phyloP scores from a whole-genome alignment of 2,329 filamentous ascomycete genomes.

The Fusarium concolor region DNA sequence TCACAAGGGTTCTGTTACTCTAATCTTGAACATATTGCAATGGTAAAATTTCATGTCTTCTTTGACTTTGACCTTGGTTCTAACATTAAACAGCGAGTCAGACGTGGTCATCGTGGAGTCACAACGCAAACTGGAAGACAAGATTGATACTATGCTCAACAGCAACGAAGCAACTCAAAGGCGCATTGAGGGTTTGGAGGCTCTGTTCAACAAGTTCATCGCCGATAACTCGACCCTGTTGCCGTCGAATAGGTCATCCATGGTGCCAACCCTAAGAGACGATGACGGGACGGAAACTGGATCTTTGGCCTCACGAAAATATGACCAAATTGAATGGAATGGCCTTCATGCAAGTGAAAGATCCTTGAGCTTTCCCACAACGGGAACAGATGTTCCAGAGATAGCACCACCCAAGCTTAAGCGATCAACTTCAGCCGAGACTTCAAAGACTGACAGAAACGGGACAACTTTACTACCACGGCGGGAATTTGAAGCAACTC shows the following conservation, averaged over 20 bases:
- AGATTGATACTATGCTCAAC: slow-evolving; percentile 14
- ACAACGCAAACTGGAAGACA: slow-evolving; percentile 4
- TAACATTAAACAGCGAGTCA: slow-evolving; percentile 5
- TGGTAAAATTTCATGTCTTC: not conserved
- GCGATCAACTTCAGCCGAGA: slow-evolving; percentile 16
- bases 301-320: slow-evolving; percentile 2
- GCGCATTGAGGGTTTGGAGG: slow-evolving; percentile 12
- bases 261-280: slow-evolving; percentile 10
- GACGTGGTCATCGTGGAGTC: slow-evolving; percentile 20
- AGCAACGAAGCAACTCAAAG: slow-evolving; percentile 9
- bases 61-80: fast-evolving
- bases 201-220: slow-evolving; percentile 24
- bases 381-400: not conserved
- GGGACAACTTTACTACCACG: not conserved
- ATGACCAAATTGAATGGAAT: not conserved
- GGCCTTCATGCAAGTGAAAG: not conserved
- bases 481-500: not conserved
- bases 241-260: not conserved
- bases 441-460: not conserved
- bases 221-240: not conserved
- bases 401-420: not conserved
- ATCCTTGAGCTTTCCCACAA: slow-evolving; percentile 9
- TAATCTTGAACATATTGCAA: slow-evolving; percentile 23
- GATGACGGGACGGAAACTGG: not conserved
- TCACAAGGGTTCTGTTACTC: slow-evolving; percentile 21